phyloP scores from a whole-genome alignment of 2,329 filamentous ascomycete species.

The Emmonsiellopsis sp. region DNA sequence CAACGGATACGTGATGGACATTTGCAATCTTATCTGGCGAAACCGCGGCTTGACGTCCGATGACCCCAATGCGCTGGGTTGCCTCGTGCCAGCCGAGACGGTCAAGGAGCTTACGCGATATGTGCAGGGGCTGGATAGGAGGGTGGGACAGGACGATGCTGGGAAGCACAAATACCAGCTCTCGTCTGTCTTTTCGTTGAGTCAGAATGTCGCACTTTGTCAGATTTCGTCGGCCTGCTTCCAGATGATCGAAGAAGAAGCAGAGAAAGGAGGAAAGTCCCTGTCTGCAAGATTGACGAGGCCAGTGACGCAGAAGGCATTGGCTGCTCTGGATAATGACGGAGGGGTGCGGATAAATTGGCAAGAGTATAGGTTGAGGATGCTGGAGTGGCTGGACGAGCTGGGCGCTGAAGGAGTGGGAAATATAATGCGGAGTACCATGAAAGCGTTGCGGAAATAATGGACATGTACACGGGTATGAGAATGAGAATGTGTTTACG shows the following conservation, averaged over 20 bases:
- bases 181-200: conserved; percentile 37
- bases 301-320: conserved; percentile 60
- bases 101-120: conserved; percentile 36
- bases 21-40: conserved; percentile 77
- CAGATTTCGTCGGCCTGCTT: conserved; percentile 41
- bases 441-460: conserved; percentile 59
- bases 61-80: conserved; percentile 53
- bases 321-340: conserved; percentile 53
- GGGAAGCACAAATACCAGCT: conserved; percentile 26
- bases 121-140: conserved; percentile 29
- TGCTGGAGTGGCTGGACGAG: conserved; percentile 58
- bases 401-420: conserved; percentile 58
- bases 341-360: conserved; percentile 61
- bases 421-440: conserved; percentile 69
- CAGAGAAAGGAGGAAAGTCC: conserved; percentile 13
- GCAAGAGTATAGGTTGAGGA: conserved; percentile 66
- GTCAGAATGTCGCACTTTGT: conserved; percentile 37
- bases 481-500: conserved; percentile 7
- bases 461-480: conserved; percentile 13
- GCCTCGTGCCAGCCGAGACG: conserved; percentile 41
- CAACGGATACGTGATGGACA: conserved; percentile 79
- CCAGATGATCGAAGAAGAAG: conserved; percentile 39
- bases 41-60: conserved; percentile 58
- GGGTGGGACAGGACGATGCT: conserved; percentile 12
- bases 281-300: conserved; percentile 25